A percentile compares a stretch with the other conserved stretches of the same genome.
Conservation (phyloP, 176 grass and related monocot species). For the Eleusine indica region DNA sequence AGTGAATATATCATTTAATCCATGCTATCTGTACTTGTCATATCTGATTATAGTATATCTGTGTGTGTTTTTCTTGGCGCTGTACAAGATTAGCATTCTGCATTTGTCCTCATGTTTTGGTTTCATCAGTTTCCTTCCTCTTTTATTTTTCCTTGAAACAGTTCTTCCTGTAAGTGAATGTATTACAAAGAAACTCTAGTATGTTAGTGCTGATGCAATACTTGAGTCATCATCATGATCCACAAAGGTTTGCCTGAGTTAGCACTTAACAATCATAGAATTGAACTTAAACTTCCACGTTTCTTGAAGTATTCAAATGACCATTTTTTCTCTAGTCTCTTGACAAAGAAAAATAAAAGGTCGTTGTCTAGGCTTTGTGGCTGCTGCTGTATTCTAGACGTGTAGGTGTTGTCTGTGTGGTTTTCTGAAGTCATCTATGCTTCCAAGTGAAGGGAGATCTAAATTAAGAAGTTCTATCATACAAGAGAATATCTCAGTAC, state of each 20-base stretch:
- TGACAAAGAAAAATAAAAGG: slow-evolving; percentile 27
- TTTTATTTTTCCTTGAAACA: not conserved
- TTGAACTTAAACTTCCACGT: slow-evolving; percentile 20
- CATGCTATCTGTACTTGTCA: slow-evolving; percentile 12
- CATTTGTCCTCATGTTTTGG: not conserved
- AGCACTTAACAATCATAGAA: slow-evolving; percentile 14
- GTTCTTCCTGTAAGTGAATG: slow-evolving; percentile 16
- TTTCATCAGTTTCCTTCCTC: not conserved
- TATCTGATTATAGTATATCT: not conserved
- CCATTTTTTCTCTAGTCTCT: slow-evolving; percentile 25
- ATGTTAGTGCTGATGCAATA: not conserved
- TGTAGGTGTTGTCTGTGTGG: slow-evolving; percentile 46
- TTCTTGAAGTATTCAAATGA: not conserved
- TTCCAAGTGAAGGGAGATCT: slow-evolving; percentile 46
- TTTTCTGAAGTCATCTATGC: slow-evolving; percentile 42
- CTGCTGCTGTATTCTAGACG: slow-evolving; percentile 41
- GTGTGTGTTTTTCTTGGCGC: not conserved
- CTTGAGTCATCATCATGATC: slow-evolving; percentile 26
- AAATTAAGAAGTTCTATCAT: slow-evolving; percentile 1
- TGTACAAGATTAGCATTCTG: not conserved
- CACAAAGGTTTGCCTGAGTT: not conserved
- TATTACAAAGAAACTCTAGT: not conserved
- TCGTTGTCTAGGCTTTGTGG: slow-evolving; percentile 28
- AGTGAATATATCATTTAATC: slow-evolving; percentile 25
- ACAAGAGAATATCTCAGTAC: slow-evolving; percentile 19